These are phyloP conservation scores for Xenoacremonium recifei DNA, from an alignment of 2,329 filamentous ascomycete species.

Conservation along the genomic window DNA sequence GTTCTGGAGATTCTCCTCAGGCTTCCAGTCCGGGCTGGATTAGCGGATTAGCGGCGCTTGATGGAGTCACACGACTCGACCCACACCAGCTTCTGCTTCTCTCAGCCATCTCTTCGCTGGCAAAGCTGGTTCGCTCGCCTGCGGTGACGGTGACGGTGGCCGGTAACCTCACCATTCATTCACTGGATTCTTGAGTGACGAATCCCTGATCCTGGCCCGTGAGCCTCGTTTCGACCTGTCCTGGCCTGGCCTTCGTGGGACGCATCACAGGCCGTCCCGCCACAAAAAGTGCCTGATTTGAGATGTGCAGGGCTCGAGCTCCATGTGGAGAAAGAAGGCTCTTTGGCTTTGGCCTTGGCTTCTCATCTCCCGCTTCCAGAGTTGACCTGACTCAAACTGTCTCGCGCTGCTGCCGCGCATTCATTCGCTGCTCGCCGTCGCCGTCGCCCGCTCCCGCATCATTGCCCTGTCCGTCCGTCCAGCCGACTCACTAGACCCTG, in stretches of 20 bases:
- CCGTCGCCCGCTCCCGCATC: not conserved
- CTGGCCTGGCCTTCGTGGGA: not conserved
- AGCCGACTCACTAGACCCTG: not conserved
- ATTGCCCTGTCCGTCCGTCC: not conserved
- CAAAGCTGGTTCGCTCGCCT: too few species aligned
- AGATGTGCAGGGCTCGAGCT: too few species aligned
- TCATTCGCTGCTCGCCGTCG: not conserved
- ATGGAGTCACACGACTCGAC: not conserved
- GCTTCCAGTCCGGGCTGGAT: too few species aligned
- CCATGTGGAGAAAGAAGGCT: not conserved
- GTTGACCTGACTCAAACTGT: not conserved
- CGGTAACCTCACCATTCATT: too few species aligned
- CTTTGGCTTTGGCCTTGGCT: not conserved
- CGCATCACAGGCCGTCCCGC: not conserved
- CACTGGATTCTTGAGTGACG: too few species aligned
- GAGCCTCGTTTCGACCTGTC: not conserved
- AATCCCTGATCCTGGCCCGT: not conserved
- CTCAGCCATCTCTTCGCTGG: not conserved
- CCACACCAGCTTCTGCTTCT: not conserved
- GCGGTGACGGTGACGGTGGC: too few species aligned
- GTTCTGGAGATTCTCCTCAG: not conserved
- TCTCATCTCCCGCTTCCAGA: not conserved
- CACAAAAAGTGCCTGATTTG: too few species aligned
- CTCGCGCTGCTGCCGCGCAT: not conserved
- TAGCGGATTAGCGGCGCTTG: not conserved